Percentiles rank a stretch among this genome's conserved stretches.
Conservation (phyloP, 768 basidiomycete genomes). For the Galerina marginata region DNA sequence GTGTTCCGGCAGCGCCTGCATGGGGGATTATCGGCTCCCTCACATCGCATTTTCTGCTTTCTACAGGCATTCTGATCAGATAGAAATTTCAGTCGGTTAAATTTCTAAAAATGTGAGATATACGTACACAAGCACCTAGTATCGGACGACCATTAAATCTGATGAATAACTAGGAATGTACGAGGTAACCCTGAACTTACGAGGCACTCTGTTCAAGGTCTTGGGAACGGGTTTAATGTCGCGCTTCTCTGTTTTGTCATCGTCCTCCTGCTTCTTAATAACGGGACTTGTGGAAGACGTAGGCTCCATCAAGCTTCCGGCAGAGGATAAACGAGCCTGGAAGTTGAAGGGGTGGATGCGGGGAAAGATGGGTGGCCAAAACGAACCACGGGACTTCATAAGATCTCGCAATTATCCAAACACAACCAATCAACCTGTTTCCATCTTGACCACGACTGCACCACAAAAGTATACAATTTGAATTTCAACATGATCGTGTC, state of each 20-base stretch:
- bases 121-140: constrained; percentile 80
- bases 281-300: constrained; percentile 30
- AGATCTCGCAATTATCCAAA: constrained; percentile 26
- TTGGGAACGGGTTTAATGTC: constrained; percentile 76
- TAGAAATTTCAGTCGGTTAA: constrained; percentile 11
- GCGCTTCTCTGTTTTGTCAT: constrained; percentile 60
- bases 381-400: constrained; percentile 14
- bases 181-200: constrained; percentile 52
- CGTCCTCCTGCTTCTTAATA: constrained; percentile 70
- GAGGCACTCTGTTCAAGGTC: constrained; percentile 86
- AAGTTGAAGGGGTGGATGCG: constrained; percentile 34
- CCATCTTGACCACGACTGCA: constrained; percentile 13
- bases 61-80: constrained; percentile 85
- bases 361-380: constrained; percentile 36
- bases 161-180: constrained; percentile 16
- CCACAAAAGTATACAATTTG: not conserved
- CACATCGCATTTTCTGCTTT: constrained; percentile 97
- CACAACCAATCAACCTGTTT: constrained; percentile 24
- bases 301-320: constrained; percentile 42
- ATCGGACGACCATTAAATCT: constrained; percentile 17
- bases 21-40: constrained; percentile 96
- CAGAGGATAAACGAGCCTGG: constrained; percentile 23
- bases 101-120: not conserved
- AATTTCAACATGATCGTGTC: constrained; percentile 52
- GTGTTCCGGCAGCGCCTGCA: constrained; percentile 92